Evolutionary conservation across 2,329 filamentous ascomycete genomes (phyloP).

Genomic region (Fusarium pseudonygamai): DNA sequence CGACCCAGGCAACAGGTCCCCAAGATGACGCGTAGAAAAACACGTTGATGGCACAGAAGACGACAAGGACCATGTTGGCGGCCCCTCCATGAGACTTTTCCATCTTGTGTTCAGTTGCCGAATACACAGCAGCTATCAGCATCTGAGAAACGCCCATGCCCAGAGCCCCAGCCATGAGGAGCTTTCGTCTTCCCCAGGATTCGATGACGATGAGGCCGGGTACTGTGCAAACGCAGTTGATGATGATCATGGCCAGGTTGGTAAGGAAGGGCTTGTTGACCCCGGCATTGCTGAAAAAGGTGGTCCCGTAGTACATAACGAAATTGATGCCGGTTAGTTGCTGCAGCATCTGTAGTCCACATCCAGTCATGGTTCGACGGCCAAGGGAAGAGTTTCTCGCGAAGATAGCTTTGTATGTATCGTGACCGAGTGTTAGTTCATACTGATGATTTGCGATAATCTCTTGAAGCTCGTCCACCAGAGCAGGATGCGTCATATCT

Average conservation of each 20-base stretch:
- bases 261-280: slow-evolving; percentile 73
- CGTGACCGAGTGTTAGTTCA: slow-evolving; percentile 71
- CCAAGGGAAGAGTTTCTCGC: slow-evolving; percentile 70
- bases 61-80: slow-evolving; percentile 68
- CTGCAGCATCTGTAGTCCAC: slow-evolving; percentile 78
- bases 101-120: slow-evolving; percentile 50
- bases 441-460: slow-evolving; percentile 80
- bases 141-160: slow-evolving; percentile 77
- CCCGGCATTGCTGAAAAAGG: slow-evolving; percentile 71
- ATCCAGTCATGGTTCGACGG: slow-evolving; percentile 77
- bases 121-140: slow-evolving; percentile 69
- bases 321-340: slow-evolving; percentile 81
- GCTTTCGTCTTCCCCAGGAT: slow-evolving; percentile 75
- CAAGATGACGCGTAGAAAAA: slow-evolving; percentile 83
- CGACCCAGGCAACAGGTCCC: slow-evolving; percentile 80
- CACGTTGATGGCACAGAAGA: slow-evolving; percentile 74
- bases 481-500: slow-evolving; percentile 75
- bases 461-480: slow-evolving; percentile 79
- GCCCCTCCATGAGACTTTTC: slow-evolving; percentile 47
- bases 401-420: slow-evolving; percentile 69
- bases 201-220: slow-evolving; percentile 82
- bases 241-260: slow-evolving; percentile 77
- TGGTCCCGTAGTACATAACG: slow-evolving; percentile 80
- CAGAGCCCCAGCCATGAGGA: slow-evolving; percentile 77
- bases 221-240: slow-evolving; percentile 80